Base-by-base conservation (phyloP, 441 rosid genomes). In the Pelargonium cotyledonis region DNA sequence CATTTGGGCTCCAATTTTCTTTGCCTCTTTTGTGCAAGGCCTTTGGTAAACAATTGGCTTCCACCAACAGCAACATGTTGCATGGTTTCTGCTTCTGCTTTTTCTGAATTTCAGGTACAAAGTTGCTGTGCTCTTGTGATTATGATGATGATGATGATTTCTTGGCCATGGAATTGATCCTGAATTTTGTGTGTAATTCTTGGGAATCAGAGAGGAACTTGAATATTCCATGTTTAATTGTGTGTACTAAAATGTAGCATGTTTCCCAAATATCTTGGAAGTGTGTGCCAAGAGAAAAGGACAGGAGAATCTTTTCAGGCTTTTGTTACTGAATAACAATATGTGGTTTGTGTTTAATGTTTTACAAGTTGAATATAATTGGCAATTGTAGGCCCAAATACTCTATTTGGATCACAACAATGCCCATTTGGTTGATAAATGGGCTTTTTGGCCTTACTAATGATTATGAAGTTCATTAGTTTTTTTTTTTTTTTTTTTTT, bases 251-350 rank as follows among this genome's bases (percentile, higher is more conserved):
- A 44, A 44, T 44, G 49, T 5, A 44, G 55, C 51, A 63, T 70
- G 68, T 29, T 58, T 21, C 44, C 82, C 81, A 79, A 49, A 67
- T 72, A 82, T 78, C 70, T 78, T 65, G 81, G 81, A 77, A 74
- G 70, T 66, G 62, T n/a, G n/a, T n/a, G n/a, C n/a, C n/a, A 66
- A 63, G 4, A 16, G 35, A 55, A 16, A 43, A 43, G n/a, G 53
- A 40, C 19, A 29, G 16, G 18, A 29, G 15, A 65, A 65, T 38
- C n/a, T 65, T 44, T 44, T 1, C 6, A 44, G 10, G 1, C n/a
- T n/a, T n/a, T n/a, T n/a, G n/a, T n/a, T n/a, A n/a, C n/a, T n/a
- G n/a, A n/a, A 44, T 44, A 2, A 3, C 4, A 44, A 44, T 8
- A 5, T 44, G 49, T 44, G 49, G 49, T 8, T 44, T 7, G 6